phyloP scores from a whole-genome alignment of 2,329 filamentous ascomycete genomes.

The Fusarium redolens region DNA sequence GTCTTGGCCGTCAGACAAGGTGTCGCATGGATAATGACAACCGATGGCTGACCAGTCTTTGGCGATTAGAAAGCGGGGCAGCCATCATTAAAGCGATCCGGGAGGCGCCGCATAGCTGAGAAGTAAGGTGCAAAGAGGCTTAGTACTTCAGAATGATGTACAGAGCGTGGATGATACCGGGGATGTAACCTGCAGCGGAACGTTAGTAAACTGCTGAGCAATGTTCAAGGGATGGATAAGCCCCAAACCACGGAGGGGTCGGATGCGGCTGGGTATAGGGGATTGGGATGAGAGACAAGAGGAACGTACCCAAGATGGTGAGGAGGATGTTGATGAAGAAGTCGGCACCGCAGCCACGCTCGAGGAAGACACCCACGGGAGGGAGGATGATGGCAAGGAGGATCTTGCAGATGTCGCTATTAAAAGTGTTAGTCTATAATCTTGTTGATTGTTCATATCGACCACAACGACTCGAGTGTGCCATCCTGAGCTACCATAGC shows the following conservation, averaged over 20 bases:
- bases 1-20: constrained; percentile 32
- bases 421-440: constrained; percentile 17
- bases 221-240: not conserved
- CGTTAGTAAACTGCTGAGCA: constrained; percentile 27
- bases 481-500: not conserved
- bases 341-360: constrained; percentile 88
- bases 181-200: constrained; percentile 65
- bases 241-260: constrained; percentile 53
- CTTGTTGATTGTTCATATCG: not conserved
- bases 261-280: constrained; percentile 41
- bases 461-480: not conserved
- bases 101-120: constrained; percentile 24
- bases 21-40: constrained; percentile 19
- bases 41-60: constrained; percentile 22
- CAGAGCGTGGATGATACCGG: constrained; percentile 91
- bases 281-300: not conserved
- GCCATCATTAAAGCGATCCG: constrained; percentile 16
- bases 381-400: constrained; percentile 91
- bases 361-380: constrained; percentile 92
- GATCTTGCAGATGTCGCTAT: constrained; percentile 72
- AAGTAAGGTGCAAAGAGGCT: constrained; percentile 27
- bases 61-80: constrained; percentile 28
- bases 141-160: constrained; percentile 96
- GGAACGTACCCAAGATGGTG: constrained; percentile 72
- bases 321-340: constrained; percentile 93